Evolutionary conservation across 495 filamentous ascomycete species (phyloP).

Genomic region (Neurospora discreta): DNA sequence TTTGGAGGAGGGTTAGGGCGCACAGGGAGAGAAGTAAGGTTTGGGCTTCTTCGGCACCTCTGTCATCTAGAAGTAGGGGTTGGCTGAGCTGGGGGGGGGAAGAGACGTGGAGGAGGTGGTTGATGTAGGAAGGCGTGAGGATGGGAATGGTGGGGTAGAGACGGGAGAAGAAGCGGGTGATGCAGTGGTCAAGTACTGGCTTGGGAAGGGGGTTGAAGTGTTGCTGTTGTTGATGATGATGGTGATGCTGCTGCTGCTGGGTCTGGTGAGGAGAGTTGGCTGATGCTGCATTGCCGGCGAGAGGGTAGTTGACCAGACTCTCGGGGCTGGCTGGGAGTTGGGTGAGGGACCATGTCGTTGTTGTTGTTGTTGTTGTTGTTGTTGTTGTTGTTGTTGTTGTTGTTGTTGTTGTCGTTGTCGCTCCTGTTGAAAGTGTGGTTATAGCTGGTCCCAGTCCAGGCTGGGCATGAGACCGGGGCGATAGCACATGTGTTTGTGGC

Average conservation of each 20-base stretch:
- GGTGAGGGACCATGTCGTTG: neutral
- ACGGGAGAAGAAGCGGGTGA: conserved; percentile 27
- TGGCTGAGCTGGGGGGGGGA: neutral
- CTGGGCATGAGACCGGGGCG: neutral
- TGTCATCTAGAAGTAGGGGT: neutral
- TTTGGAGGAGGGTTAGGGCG: conserved; percentile 25
- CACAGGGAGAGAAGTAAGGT: conserved; percentile 23
- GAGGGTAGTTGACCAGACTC: neutral
- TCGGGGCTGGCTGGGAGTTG: neutral
- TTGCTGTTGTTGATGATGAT: neutral
- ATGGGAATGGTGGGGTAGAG: conserved; percentile 33
- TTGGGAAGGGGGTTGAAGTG: conserved; percentile 6
- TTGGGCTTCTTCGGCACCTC: conserved; percentile 19
- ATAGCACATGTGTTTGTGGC: neutral
- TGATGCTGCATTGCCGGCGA: neutral
- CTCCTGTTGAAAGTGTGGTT: neutral
- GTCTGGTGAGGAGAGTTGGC: neutral
- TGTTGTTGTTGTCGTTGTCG: neutral
- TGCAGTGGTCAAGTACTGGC: conserved; percentile 20
- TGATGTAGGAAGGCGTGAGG: conserved; percentile 20
- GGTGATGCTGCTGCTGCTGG: conserved; percentile 4
- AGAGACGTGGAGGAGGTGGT: conserved; percentile 11
- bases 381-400: neutral
- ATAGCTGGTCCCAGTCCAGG: neutral
- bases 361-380: neutral